Base-by-base conservation (phyloP, 2,329 filamentous ascomycete species). In the Biscogniauxia marginata region DNA sequence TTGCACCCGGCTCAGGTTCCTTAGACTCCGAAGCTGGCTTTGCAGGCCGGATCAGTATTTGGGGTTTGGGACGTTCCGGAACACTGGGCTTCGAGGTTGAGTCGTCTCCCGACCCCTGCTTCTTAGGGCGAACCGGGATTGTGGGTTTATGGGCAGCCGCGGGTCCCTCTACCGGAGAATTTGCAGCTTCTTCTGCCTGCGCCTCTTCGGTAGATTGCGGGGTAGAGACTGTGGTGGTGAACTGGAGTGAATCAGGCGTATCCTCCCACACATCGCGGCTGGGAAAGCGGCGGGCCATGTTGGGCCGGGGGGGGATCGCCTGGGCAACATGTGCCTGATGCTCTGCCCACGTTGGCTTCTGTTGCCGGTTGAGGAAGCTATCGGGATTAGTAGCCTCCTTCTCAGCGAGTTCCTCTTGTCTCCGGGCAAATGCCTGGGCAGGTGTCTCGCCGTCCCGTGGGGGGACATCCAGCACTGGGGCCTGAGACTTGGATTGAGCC, bases 231-330 rank as follows among this genome's bases (percentile, higher is more conserved):
- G 88, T 93, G 0, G 93, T 89, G 67, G 92, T 86, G 19, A 96
- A 82, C 61, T 89, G 82, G 55, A 90, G 83, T 67, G 90, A 93
- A 65, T 96, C 91, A 1, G 93, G 93, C 0, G 84, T 87, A 71
- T 98, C 93, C 75, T 98, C 93, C 93, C 93, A 97, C 45, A 97
- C 86, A 73, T 98, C 93, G 53, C 86, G 86, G 70, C 93, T 96
- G 0, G 93, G 93, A 71, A 98, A 98, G 11, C 91, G 85, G 51
- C 87, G 86, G 56, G 85, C 79, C 63, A 82, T 70, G 16, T 77
- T 78, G 4, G 87, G 83, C 20, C 87, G 74, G 18, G 66, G 57
- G 16, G 72, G 66, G 44, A 75, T 71, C 44, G 83, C 79, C 48
- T 80, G 74, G 7, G 75, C 70, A 16, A 86, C 74, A 65, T 82